Evolutionary conservation across 257 asterid genomes (phyloP).

Genomic region (Solanum arcanum): DNA sequence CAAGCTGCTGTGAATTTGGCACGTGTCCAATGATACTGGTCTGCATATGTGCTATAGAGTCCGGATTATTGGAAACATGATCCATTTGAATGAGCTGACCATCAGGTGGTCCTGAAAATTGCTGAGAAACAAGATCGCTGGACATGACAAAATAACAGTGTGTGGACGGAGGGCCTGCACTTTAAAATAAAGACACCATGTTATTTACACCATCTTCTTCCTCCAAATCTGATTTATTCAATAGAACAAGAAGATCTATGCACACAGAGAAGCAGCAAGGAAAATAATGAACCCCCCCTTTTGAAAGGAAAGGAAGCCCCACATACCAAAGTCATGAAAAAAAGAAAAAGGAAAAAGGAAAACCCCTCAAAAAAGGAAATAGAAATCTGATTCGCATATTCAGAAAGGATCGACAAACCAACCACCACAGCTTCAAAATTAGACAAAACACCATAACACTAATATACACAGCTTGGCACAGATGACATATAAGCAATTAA

Average conservation of each 20-base stretch:
- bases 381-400: not conserved
- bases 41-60: constrained; percentile 35
- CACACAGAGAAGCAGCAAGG: not conserved
- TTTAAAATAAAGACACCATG: not conserved
- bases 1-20: constrained; percentile 14
- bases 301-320: not conserved
- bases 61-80: constrained; percentile 30
- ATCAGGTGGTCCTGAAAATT: constrained; percentile 24
- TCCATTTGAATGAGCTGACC: constrained; percentile 50
- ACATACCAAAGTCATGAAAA: not conserved
- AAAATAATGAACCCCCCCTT: not conserved
- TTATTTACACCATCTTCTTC: not conserved
- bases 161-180: not conserved
- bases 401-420: not conserved
- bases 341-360: not conserved
- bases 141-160: constrained; percentile 22
- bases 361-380: not conserved
- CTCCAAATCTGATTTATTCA: not conserved
- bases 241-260: not conserved
- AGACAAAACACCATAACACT: not conserved
- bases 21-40: constrained; percentile 24
- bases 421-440: not conserved
- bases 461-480: not conserved
- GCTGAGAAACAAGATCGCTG: constrained; percentile 36
- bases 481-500: not conserved